Percentiles rank a stretch among this genome's conserved stretches.
Evolutionary conservation across 2,329 filamentous ascomycete genomes (phyloP).

Genomic region (Clarireedia homoeocarpa): DNA sequence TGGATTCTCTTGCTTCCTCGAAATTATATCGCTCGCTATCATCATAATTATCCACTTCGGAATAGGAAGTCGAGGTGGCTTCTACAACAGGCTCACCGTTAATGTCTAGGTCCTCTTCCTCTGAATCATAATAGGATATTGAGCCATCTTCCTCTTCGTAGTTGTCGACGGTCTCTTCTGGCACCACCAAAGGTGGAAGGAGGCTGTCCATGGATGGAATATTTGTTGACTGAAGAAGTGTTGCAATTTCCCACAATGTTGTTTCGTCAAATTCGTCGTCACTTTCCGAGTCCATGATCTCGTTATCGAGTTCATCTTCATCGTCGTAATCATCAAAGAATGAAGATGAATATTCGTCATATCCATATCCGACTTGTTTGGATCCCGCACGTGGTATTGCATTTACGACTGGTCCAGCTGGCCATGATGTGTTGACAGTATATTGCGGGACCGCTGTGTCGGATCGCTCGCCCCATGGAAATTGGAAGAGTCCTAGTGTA

Average conservation of each 20-base stretch:
- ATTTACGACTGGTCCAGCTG: constrained; percentile 16
- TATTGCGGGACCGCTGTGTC: constrained; percentile 42
- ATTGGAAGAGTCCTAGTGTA: constrained; percentile 57
- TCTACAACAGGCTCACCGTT: neutral
- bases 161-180: constrained; percentile 15
- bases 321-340: constrained; percentile 54
- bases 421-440: constrained; percentile 26
- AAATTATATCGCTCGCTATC: neutral
- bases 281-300: constrained; percentile 28
- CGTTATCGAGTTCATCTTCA: constrained; percentile 28
- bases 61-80: neutral
- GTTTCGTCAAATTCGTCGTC: constrained; percentile 47
- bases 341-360: constrained; percentile 31
- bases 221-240: constrained; percentile 43
- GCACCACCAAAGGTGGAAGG: constrained; percentile 28
- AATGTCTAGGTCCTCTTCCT: constrained; percentile 7
- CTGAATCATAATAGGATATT: constrained; percentile 13
- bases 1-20: neutral
- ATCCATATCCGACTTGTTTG: constrained; percentile 19
- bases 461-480: constrained; percentile 57
- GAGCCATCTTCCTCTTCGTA: constrained; percentile 13
- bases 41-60: neutral
- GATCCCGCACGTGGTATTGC: constrained; percentile 22
- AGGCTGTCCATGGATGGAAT: constrained; percentile 46
- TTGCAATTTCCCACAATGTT: constrained; percentile 58